A percentile compares a stretch with the other conserved stretches of the same genome.
These are phyloP conservation scores for Cladobotryum protrusum DNA, from an alignment of 2,329 filamentous ascomycete species.

Conservation along the genomic window DNA sequence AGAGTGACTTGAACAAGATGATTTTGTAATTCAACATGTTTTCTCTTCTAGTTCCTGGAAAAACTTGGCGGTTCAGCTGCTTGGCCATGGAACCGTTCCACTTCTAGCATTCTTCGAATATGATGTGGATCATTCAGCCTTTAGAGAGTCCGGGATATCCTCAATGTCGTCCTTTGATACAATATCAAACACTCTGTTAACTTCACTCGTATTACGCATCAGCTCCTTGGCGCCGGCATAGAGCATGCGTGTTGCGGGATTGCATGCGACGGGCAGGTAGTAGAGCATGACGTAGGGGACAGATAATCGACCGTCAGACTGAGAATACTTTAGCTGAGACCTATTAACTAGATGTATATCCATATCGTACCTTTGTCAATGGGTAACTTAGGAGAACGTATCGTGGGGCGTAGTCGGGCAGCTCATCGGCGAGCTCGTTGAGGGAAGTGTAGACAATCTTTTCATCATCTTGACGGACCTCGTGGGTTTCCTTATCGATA, in stretches of 20 bases:
- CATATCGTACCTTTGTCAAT: conserved; percentile 63
- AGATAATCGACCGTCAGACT: conserved; percentile 76
- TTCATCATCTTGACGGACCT: conserved; percentile 79
- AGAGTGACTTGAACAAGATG: not conserved
- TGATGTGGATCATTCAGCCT: conserved; percentile 21
- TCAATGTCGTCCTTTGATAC: conserved; percentile 73
- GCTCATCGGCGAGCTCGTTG: conserved; percentile 74
- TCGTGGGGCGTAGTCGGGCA: conserved; percentile 86
- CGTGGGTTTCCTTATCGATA: conserved; percentile 84
- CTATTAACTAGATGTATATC: not conserved
- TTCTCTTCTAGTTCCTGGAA: not conserved
- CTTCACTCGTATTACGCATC: conserved; percentile 88
- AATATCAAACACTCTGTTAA: conserved; percentile 81
- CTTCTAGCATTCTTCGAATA: not conserved
- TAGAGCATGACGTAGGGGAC: conserved; percentile 94
- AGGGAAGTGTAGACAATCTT: conserved; percentile 73
- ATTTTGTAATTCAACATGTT: not conserved
- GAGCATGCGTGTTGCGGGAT: conserved; percentile 80
- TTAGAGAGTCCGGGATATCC: conserved; percentile 65
- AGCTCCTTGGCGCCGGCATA: conserved; percentile 95
- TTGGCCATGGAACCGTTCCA: too few relatives aligned
- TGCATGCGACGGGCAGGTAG: conserved; percentile 89
- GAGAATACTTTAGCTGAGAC: not conserved
- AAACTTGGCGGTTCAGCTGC: not conserved
- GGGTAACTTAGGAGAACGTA: conserved; percentile 91